These are phyloP conservation scores for Lumnitzera littorea DNA, from an alignment of 345 rosid species.

Conservation along the genomic window DNA sequence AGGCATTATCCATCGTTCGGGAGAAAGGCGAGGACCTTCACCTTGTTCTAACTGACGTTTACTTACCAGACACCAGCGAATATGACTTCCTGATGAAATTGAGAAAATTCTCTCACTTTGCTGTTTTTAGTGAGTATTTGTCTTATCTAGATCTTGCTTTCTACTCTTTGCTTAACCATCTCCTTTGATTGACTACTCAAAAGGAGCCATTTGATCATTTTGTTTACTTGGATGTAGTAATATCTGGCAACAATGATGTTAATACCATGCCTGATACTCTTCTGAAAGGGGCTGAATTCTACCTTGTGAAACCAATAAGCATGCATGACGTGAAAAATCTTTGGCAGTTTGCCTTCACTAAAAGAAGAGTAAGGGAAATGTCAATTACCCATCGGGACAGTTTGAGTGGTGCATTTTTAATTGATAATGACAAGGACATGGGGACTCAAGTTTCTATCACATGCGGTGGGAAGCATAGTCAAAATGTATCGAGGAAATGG, in stretches of 20 bases:
- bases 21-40: conserved; percentile 22
- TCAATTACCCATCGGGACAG: no score
- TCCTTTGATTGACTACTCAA: no score
- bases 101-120: conserved; percentile 19
- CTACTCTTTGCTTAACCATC: not conserved
- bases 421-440: no score
- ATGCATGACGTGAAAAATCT: conserved; percentile 21
- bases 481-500: conserved; percentile 15
- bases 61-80: conserved; percentile 40
- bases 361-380: conserved; percentile 7
- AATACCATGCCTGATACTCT: conserved; percentile 27
- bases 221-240: conserved; percentile 20
- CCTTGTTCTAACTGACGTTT: conserved; percentile 38
- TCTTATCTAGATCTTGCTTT: not conserved
- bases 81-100: conserved; percentile 41
- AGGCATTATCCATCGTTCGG: conserved; percentile 26
- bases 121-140: conserved; percentile 34
- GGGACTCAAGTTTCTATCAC: no score
- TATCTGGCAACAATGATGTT: conserved; percentile 20
- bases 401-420: no score
- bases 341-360: conserved; percentile 34
- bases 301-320: conserved; percentile 37
- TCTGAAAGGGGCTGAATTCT: conserved; percentile 34
- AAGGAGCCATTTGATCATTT: not conserved
- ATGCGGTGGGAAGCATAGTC: no score